These are phyloP conservation scores for Wickerhamomyces ciferrii DNA, from an alignment of 805 yeast genomes.

Conservation along the genomic window DNA sequence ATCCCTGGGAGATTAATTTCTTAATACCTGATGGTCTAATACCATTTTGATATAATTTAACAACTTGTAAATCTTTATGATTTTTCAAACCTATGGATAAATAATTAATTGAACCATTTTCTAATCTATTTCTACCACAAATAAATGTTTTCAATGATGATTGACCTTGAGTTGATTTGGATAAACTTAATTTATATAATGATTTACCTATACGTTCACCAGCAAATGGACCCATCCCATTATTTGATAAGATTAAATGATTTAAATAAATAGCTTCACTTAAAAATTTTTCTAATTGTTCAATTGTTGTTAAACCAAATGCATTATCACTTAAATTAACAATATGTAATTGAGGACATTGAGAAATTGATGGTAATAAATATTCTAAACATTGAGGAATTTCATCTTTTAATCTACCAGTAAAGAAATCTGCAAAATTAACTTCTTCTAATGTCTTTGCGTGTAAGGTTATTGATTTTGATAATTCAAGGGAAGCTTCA, in stretches of 20 bases:
- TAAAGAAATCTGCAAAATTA: conserved; percentile 87
- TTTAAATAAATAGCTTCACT: conserved; percentile 72
- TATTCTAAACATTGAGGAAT: conserved; percentile 78
- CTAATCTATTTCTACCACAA: conserved; percentile 96
- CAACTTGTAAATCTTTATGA: conserved; percentile 66
- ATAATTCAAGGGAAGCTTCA: conserved; percentile 78
- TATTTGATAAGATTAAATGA: conserved; percentile 86
- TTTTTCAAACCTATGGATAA: conserved; percentile 81
- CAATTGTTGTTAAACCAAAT: conserved; percentile 92
- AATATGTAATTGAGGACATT: conserved; percentile 63
- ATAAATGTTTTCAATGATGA: conserved; percentile 74
- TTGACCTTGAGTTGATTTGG: conserved; percentile 44
- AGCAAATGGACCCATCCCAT: conserved; percentile 98
- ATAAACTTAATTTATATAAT: conserved; percentile 61
- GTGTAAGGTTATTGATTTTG: conserved; percentile 41
- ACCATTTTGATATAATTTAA: conserved; percentile 92
- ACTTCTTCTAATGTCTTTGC: conserved; percentile 53
- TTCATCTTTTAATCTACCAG: conserved; percentile 92
- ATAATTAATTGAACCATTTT: conserved; percentile 86
- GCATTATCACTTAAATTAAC: conserved; percentile 93
- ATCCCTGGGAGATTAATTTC: conserved; percentile 67
- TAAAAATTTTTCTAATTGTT: conserved; percentile 76
- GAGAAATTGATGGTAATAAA: conserved; percentile 67
- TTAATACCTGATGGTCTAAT: conserved; percentile 91
- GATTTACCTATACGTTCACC: conserved; percentile 93